Evolutionary conservation across 2,329 filamentous ascomycete species (phyloP).

Genomic region (Penicillium sp.): DNA sequence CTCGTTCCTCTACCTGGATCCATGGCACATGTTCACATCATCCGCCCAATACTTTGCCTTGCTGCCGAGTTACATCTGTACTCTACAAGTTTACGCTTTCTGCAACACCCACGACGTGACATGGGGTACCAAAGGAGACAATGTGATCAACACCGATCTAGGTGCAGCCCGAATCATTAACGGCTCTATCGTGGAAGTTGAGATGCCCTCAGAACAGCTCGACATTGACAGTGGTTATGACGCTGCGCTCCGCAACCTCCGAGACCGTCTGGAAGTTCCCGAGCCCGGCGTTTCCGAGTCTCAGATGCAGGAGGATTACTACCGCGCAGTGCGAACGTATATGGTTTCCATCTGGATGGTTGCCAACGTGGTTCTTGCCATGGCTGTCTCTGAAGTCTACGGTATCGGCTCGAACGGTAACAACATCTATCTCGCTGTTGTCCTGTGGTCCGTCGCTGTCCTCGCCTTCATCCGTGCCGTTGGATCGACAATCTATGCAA

Average conservation of each 20-base stretch:
- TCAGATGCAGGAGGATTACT: constrained; percentile 97
- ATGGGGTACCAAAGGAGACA: constrained; percentile 99
- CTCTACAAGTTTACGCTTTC: constrained; percentile 96
- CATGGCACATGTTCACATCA: constrained; percentile 98
- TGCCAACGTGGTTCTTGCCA: constrained; percentile 87
- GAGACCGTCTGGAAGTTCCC: constrained; percentile 86
- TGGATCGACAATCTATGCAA: constrained; percentile 77
- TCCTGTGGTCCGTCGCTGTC: constrained; percentile 87
- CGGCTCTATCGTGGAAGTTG: constrained; percentile 81
- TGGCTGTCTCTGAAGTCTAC: constrained; percentile 90
- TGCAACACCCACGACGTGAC: constrained; percentile 99
- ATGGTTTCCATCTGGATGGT: constrained; percentile 97
- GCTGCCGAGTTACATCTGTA: constrained; percentile 93
- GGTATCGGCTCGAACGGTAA: constrained; percentile 70
- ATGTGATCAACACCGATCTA: constrained; percentile 89
- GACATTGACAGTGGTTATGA: constrained; percentile 98
- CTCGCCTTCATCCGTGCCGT: constrained; percentile 87
- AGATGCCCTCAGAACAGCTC: constrained; percentile 97
- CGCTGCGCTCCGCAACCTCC: constrained; percentile 92
- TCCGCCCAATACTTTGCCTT: constrained; percentile 90
- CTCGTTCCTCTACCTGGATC: constrained; percentile 94
- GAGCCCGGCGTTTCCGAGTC: constrained; percentile 66
- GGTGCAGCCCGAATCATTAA: constrained; percentile 81
- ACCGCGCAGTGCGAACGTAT: constrained; percentile 95
- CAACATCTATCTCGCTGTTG: constrained; percentile 91